Percentiles rank a stretch among this genome's conserved stretches.
Evolutionary conservation across 371 early-diverging fungal species (phyloP).

Genomic region (Syncephalastrum racemosum): DNA sequence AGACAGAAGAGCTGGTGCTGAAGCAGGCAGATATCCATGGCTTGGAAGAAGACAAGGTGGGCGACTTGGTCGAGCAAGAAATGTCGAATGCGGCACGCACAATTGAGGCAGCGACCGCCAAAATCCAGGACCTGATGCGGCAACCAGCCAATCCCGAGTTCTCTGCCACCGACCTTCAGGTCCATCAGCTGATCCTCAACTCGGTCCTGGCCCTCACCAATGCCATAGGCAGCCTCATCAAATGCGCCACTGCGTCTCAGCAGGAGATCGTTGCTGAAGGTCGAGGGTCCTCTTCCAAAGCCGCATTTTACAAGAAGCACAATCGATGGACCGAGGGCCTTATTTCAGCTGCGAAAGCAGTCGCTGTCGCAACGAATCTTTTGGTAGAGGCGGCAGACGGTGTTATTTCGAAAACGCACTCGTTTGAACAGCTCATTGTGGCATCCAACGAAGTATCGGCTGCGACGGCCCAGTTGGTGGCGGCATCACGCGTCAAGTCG

Average conservation of each 20-base stretch:
- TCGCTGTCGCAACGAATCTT: slow-evolving; percentile 86
- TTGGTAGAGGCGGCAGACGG: slow-evolving; percentile 96
- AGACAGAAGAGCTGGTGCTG: slow-evolving; percentile 70
- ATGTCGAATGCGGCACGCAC: slow-evolving; percentile 90
- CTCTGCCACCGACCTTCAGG: slow-evolving; percentile 75
- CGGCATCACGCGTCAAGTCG: slow-evolving; percentile 94
- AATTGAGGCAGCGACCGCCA: slow-evolving; percentile 87
- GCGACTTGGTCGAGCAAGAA: slow-evolving; percentile 88
- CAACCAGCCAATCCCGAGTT: slow-evolving; percentile 72
- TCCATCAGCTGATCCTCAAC: slow-evolving; percentile 87
- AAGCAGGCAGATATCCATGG: slow-evolving; percentile 68
- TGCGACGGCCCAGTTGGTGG: slow-evolving; percentile 93
- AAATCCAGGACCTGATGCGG: slow-evolving; percentile 76
- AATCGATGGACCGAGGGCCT: slow-evolving; percentile 99
- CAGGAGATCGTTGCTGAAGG: slow-evolving; percentile 96
- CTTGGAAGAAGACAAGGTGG: slow-evolving; percentile 74
- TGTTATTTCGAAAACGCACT: slow-evolving; percentile 86
- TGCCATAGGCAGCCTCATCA: slow-evolving; percentile 91
- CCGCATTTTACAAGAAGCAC: slow-evolving; percentile 97
- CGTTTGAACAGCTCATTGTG: slow-evolving; percentile 91
- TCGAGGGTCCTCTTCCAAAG: slow-evolving; percentile 77
- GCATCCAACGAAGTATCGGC: slow-evolving; percentile 95
- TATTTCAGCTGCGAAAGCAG: slow-evolving; percentile 94
- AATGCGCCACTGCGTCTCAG: slow-evolving; percentile 90
- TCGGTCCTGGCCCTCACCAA: slow-evolving; percentile 89